Evolutionary conservation across 2,329 filamentous ascomycete species (phyloP), one percentile per base, ranked within the genome.

Genomic region (Ophiostoma sp.): DNA sequence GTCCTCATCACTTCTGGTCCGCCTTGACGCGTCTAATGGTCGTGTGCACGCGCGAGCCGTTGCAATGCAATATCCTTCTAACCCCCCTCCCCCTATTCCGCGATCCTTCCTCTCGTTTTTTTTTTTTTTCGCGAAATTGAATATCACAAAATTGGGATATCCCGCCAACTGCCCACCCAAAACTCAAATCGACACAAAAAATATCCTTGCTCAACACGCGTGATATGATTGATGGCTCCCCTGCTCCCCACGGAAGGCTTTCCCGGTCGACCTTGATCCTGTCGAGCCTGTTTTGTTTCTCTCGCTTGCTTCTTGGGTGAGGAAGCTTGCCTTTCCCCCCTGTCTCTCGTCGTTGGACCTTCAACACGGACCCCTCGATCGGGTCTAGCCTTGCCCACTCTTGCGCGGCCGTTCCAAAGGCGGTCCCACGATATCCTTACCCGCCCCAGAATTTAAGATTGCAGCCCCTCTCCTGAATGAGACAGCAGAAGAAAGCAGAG

Each of bases 371-470:
- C 50, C 68, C 68, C 48, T 55, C 33, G 48, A 69, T 42, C 52
- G 33, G 68, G 48, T 55, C 45, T 70, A 57, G 68, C 50, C 50
- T 59, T 57, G 48, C 22, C n/a, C n/a, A 12, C 33, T 64, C 59
- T 69, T 57, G 48, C 66, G 48, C 33, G 66, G 45, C 66, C 48
- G 31, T 25, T 48, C 42, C 28, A 25, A 48, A 15, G 2, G 28
- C 42, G 11, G 22, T 28, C 68, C 68, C 33, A 57, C 33, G 50
- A 59, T 59, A n/a, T 22, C 33, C 68, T 19, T 28, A 33, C 59
- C 36, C 17, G 64, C 64, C 64, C 64, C 64, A 50, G 64, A 69
- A 57, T 45, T 57, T 70, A 70, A 70, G 52, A 70, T 70, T 70
- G 50, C 68, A 45, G 50, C 33, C 68, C 48, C 68, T 69, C 64